These are phyloP conservation scores for Orychophragmus violaceus DNA, from an alignment of 345 rosid genomes.

Conservation along the genomic window DNA sequence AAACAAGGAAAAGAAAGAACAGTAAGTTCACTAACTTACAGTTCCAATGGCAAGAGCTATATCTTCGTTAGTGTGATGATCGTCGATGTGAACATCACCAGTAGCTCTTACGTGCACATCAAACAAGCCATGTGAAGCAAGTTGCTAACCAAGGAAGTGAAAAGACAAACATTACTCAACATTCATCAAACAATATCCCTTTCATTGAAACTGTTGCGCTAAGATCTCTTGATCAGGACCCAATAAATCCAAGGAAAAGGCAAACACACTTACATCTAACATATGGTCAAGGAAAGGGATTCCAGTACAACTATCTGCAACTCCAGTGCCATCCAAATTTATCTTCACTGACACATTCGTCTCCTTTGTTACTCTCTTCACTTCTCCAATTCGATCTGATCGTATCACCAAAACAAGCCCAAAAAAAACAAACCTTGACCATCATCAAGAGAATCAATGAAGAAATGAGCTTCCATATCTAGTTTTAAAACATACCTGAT, in stretches of 20 bases:
- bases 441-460: neutral
- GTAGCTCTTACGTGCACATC: slow-evolving; percentile 85
- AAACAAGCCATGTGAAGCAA: slow-evolving; percentile 88
- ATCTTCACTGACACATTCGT: slow-evolving; percentile 73
- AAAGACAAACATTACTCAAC: neutral
- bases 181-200: neutral
- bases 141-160: slow-evolving; percentile 48
- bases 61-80: slow-evolving; percentile 93
- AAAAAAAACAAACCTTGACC: neutral
- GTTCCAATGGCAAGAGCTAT: slow-evolving; percentile 94
- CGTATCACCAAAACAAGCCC: neutral
- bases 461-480: neutral
- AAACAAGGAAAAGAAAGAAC: neutral
- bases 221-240: neutral
- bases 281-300: slow-evolving; percentile 92
- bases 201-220: neutral
- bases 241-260: neutral
- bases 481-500: neutral
- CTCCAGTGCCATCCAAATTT: slow-evolving; percentile 78
- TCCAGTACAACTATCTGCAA: slow-evolving; percentile 65
- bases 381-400: slow-evolving; percentile 61
- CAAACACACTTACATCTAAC: slow-evolving; percentile 54
- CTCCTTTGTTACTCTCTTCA: slow-evolving; percentile 78
- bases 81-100: slow-evolving; percentile 88
- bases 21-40: slow-evolving; percentile 21